Conservation (phyloP, 768 basidiomycete genomes). For the Pisolithus tinctorius region DNA sequence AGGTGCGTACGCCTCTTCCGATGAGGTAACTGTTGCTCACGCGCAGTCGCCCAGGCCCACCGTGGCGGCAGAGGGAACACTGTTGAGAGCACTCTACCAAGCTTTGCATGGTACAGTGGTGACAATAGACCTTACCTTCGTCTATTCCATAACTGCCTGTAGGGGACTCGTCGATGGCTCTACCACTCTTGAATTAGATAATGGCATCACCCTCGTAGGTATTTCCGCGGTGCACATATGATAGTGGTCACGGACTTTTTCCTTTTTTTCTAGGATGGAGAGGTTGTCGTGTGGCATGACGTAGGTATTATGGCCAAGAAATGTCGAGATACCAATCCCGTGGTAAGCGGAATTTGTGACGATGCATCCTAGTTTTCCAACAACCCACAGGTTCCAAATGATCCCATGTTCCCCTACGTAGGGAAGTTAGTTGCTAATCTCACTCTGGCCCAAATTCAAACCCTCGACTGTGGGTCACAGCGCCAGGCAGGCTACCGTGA, state of each 20-base stretch:
- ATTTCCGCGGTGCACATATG: neutral
- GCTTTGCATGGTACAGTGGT: constrained; percentile 61
- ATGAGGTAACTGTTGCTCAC: constrained; percentile 6
- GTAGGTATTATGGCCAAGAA: constrained; percentile 55
- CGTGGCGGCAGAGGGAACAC: constrained; percentile 73
- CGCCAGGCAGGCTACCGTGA: constrained; percentile 54
- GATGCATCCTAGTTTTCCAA: neutral
- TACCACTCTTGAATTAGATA: constrained; percentile 73
- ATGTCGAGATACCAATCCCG: constrained; percentile 63
- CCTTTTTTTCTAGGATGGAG: constrained; percentile 49
- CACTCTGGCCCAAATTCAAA: constrained; percentile 73
- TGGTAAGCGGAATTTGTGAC: constrained; percentile 32
- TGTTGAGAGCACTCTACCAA: constrained; percentile 64
- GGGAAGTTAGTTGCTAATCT: constrained; percentile 71
- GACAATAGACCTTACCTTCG: constrained; percentile 6
- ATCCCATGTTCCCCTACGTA: constrained; percentile 68
- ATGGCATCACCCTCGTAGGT: constrained; percentile 63
- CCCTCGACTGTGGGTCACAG: constrained; percentile 72
- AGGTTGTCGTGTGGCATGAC: constrained; percentile 79
- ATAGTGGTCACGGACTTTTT: neutral
- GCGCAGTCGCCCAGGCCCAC: constrained; percentile 44
- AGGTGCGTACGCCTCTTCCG: constrained; percentile 27
- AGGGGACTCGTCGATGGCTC: constrained; percentile 74
- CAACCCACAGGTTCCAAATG: constrained; percentile 38
- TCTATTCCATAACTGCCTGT: constrained; percentile 5